Evolutionary conservation across 257 asterid species (phyloP).

Genomic region (Gardenia jasminoides): DNA sequence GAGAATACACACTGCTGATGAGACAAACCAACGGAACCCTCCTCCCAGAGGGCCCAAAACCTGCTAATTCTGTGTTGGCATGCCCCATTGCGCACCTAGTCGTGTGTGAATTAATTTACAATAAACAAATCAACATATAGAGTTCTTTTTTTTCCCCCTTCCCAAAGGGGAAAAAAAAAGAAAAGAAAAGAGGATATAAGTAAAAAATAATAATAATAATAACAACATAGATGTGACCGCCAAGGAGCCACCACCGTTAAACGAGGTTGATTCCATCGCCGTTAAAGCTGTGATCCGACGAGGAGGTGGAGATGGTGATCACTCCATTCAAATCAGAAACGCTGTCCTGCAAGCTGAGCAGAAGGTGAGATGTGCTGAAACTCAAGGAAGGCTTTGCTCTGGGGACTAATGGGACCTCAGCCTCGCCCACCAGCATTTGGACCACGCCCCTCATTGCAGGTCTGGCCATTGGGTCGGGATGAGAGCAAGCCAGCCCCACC

Average conservation of each 20-base stretch:
- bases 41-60: not conserved
- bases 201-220: too few species aligned
- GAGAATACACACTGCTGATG: not conserved
- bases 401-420: slow-evolving; percentile 66
- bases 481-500: slow-evolving; percentile 71
- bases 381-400: slow-evolving; percentile 62
- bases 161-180: not conserved
- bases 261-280: slow-evolving; percentile 29
- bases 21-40: not conserved
- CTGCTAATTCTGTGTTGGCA: not conserved
- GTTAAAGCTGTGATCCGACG: slow-evolving; percentile 58
- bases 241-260: not conserved
- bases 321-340: slow-evolving; percentile 74
- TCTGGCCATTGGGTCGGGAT: slow-evolving; percentile 69
- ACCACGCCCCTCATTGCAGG: slow-evolving; percentile 79
- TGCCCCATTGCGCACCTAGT: not conserved
- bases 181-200: not conserved
- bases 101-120: not conserved
- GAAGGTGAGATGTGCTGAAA: slow-evolving; percentile 62
- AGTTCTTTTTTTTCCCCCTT: not conserved
- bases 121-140: not conserved
- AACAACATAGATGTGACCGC: too few species aligned
- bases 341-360: slow-evolving; percentile 67
- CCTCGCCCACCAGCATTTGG: slow-evolving; percentile 73
- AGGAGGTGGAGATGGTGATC: slow-evolving; percentile 57